Base-by-base conservation (phyloP, 768 basidiomycete genomes). In the Jaapia argillacea region DNA sequence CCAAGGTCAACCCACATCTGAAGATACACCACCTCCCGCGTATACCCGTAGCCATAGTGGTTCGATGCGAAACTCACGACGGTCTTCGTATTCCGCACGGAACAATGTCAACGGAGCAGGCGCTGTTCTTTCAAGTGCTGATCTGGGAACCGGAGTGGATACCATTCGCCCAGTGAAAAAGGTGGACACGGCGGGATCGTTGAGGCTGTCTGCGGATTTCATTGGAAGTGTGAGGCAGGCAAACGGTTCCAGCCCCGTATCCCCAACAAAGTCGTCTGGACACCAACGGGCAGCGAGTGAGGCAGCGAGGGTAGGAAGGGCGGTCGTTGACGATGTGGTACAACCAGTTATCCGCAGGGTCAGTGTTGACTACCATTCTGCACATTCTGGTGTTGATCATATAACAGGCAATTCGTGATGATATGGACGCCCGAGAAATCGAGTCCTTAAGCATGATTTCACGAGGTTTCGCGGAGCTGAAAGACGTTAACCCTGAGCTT, bases 121-220 rank as follows among this genome's bases (percentile, higher is more conserved):
- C 7, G 90, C 87, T 0, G 67, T 90, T 5, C 64, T 92, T 53
- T 74, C 74, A 35, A 81, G 81, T 52, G 88, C 81, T 7, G 91
- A 93, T 60, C 57, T 93, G n/a, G 90, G 89, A 14, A 85, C 71
- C 42, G 90, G 90, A 28, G 70, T 86, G 36, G 88, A 87, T 54
- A 98, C 93, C 1, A 89, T 98, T 54, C 75, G 91, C 42, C 92
- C 93, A 0, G 80, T 94, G 48, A 94, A 93, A 73, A 89, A 87
- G 54, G 81, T 94, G 24, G 91, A 96, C 58, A 72, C 82, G 4
- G 69, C 72, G 7, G 79, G 82, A 3, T 91, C 89, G 4, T 63
- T 90, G 12, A 69, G 81, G 48, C 59, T 86, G 16, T 90, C 89
- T 1, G 72, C 78, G 6, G 91, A 88, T 52, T 92, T 77, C 55